Conservation (phyloP, 805 yeast genomes). For the Lipomyces japonicus region DNA sequence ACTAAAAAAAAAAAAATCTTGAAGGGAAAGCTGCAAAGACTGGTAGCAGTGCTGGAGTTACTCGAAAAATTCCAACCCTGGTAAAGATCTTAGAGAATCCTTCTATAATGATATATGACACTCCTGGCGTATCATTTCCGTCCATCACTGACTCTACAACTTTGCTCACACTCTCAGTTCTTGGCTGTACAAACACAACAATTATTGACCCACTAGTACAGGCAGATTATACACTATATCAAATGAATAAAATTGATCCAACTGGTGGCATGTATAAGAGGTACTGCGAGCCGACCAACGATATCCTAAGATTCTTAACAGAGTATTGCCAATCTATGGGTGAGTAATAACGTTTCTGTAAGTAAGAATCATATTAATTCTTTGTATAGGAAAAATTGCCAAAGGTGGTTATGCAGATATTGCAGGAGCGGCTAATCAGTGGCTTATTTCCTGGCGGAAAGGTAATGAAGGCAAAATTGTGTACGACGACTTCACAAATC, state of each 20-base stretch:
- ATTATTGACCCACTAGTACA: slow-evolving; percentile 79
- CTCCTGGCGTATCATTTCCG: slow-evolving; percentile 91
- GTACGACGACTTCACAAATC: slow-evolving; percentile 34
- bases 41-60: slow-evolving; percentile 88
- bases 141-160: slow-evolving; percentile 59
- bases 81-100: slow-evolving; percentile 62
- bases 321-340: slow-evolving; percentile 31
- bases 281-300: slow-evolving; percentile 64
- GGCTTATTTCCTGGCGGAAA: slow-evolving; percentile 60
- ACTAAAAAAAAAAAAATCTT: slow-evolving; percentile 25
- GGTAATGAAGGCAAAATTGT: slow-evolving; percentile 45
- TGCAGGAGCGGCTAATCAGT: slow-evolving; percentile 57
- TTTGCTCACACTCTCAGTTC: slow-evolving; percentile 68
- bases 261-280: slow-evolving; percentile 45
- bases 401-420: slow-evolving; percentile 44
- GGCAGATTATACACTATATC: slow-evolving; percentile 77
- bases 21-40: slow-evolving; percentile 71
- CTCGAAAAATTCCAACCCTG: slow-evolving; percentile 70
- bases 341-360: neutral
- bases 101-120: slow-evolving; percentile 69
- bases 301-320: slow-evolving; percentile 53
- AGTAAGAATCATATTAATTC: slow-evolving; percentile 28
- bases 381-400: slow-evolving; percentile 14
- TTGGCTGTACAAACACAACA: slow-evolving; percentile 68
- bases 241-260: slow-evolving; percentile 50